A percentile compares a stretch with the other conserved stretches of the same genome.
Evolutionary conservation across 2,329 filamentous ascomycete genomes (phyloP).

Genomic region (Phaeosphaeriaceae sp.): DNA sequence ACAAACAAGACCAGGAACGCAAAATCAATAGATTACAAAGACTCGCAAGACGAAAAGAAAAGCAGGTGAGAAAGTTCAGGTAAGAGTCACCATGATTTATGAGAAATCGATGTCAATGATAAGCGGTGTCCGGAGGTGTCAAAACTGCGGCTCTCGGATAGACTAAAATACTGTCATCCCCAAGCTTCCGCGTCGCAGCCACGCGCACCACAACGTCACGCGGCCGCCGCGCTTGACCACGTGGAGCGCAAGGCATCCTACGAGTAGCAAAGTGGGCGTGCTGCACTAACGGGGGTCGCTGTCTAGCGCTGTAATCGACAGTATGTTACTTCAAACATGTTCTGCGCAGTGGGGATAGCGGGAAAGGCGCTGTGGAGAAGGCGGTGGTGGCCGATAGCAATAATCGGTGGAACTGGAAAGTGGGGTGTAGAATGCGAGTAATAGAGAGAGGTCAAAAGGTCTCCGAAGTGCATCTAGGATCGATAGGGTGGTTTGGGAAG

Average conservation of each 20-base stretch:
- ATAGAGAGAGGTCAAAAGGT: background rate
- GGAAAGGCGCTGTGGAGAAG: background rate
- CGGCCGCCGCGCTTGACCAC: background rate
- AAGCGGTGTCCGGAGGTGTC: background rate
- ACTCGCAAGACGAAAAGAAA: background rate
- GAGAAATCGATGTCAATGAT: background rate
- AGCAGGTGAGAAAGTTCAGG: conserved; percentile 1
- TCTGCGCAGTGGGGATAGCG: background rate
- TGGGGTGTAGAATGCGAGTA: background rate
- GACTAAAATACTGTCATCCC: conserved; percentile 11
- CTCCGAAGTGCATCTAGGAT: conserved; percentile 4
- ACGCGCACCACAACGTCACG: conserved; percentile 14
- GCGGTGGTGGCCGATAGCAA: background rate
- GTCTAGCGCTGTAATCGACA: conserved; percentile 19
- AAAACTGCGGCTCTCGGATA: conserved; percentile 8
- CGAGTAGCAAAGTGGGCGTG: background rate
- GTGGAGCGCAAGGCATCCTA: background rate
- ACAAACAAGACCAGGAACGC: background rate
- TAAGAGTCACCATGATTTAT: conserved; percentile 4
- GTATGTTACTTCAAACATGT: background rate
- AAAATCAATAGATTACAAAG: background rate
- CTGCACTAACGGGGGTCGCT: conserved; percentile 16
- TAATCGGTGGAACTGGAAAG: background rate
- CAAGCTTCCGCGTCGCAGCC: conserved; percentile 9
- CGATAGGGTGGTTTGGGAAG: background rate